phyloP scores from a whole-genome alignment of 75 land plant species.

The Picea glauca region DNA sequence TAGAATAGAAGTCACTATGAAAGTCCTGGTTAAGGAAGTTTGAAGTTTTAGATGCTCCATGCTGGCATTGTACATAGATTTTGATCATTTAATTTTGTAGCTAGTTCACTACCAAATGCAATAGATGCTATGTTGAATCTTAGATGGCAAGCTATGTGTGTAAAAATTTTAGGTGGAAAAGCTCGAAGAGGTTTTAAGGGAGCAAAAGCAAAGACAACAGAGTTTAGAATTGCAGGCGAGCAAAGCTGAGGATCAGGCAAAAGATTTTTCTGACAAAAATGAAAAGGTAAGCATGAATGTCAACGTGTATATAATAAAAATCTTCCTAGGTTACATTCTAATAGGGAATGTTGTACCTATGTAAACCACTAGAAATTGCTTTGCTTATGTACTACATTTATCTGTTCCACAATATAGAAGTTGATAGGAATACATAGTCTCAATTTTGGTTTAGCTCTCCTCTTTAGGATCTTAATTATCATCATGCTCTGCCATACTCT shows the following conservation, averaged over 20 bases:
- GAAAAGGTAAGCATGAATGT: conserved; percentile 27
- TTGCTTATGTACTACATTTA: too few relatives aligned
- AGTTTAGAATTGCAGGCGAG: conserved; percentile 21
- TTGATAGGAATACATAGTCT: too few relatives aligned
- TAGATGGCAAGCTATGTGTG: background rate
- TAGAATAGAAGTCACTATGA: background rate
- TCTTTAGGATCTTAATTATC: too few relatives aligned
- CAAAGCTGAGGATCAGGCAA: conserved; percentile 32
- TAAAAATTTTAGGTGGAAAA: conserved; percentile 25
- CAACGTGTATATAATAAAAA: too few relatives aligned
- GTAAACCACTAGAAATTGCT: too few relatives aligned
- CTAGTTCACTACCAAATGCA: background rate
- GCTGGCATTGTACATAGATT: background rate
- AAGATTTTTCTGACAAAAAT: conserved; percentile 20
- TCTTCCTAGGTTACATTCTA: too few relatives aligned
- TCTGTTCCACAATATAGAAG: too few relatives aligned
- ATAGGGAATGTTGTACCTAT: too few relatives aligned
- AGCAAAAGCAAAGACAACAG: conserved; percentile 18
- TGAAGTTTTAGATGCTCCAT: too few relatives aligned
- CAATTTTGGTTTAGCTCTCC: too few relatives aligned
- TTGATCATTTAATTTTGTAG: background rate
- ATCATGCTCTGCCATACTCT: too few relatives aligned
- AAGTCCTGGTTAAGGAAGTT: background rate
- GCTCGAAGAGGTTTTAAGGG: conserved; percentile 25
- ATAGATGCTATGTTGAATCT: conserved; percentile 1